Evolutionary conservation across 176 grass and related monocot genomes (phyloP).

Genomic region (Oryza meyeriana): DNA sequence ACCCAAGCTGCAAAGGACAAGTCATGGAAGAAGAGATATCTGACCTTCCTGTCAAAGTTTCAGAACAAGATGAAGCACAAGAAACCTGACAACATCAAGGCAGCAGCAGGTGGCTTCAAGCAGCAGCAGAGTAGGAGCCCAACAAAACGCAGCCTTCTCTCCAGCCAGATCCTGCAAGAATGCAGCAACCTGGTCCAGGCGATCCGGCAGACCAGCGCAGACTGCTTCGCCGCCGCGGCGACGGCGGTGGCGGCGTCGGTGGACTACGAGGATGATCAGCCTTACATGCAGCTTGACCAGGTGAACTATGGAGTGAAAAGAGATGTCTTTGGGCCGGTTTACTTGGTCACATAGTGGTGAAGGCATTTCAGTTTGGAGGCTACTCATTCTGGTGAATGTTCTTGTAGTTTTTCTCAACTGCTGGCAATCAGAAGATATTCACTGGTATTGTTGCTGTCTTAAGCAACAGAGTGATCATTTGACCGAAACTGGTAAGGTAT

Average conservation of each 20-base stretch:
- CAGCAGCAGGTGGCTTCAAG: not conserved
- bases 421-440: not conserved
- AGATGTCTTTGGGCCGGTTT: conserved; percentile 57
- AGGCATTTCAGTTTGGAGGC: not conserved
- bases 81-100: conserved; percentile 22
- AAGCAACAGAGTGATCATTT: not conserved
- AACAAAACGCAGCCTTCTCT: not conserved
- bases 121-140: not conserved
- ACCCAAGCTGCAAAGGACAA: conserved; percentile 27
- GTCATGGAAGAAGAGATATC: conserved; percentile 37
- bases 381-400: not conserved
- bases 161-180: conserved; percentile 23
- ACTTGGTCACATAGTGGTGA: conserved; percentile 37
- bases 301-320: conserved; percentile 33
- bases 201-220: conserved; percentile 10
- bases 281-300: conserved; percentile 53
- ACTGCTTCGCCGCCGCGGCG: conserved; percentile 17
- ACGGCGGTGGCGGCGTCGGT: not conserved
- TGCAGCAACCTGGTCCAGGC: conserved; percentile 9
- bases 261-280: conserved; percentile 25
- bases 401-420: not conserved
- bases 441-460: not conserved
- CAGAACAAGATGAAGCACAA: conserved; percentile 46
- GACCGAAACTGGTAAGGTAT: not conserved
- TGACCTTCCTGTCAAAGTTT: conserved; percentile 34